Percentiles rank a stretch among this genome's conserved stretches.
These are phyloP conservation scores for Xylariaceae sp. DNA, from an alignment of 2,329 filamentous ascomycete species.

Conservation along the genomic window DNA sequence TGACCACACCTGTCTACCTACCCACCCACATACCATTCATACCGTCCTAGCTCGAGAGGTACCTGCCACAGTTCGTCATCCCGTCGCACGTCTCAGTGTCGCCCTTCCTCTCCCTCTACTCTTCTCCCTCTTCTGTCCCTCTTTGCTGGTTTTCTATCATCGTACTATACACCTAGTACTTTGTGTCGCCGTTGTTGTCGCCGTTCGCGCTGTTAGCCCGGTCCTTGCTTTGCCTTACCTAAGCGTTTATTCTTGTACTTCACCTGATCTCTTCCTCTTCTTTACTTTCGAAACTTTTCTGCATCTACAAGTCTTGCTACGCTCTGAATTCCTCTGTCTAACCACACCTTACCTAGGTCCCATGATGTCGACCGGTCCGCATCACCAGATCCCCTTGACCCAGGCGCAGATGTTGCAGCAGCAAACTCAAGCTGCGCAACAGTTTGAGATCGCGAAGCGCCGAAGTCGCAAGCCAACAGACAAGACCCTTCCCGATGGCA, in stretches of 20 bases:
- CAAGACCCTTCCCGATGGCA: slow-evolving; percentile 85
- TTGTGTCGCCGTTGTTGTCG: not conserved
- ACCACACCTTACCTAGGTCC: slow-evolving; percentile 38
- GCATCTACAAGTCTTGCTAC: not conserved
- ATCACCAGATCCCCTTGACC: slow-evolving; percentile 47
- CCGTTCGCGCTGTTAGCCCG: slow-evolving; percentile 5
- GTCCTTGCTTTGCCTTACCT: slow-evolving; percentile 6
- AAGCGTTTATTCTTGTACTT: not conserved
- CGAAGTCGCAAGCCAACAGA: slow-evolving; percentile 88
- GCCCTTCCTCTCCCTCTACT: not conserved
- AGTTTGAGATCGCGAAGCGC: slow-evolving; percentile 65
- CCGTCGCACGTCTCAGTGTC: not conserved
- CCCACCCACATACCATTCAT: too few relatives aligned
- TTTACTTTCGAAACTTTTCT: not conserved
- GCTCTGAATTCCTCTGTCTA: slow-evolving; percentile 12
- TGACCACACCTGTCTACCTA: too few relatives aligned
- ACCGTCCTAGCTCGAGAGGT: too few relatives aligned
- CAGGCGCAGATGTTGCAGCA: slow-evolving; percentile 49
- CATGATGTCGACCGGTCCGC: slow-evolving; percentile 52
- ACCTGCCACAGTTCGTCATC: not conserved
- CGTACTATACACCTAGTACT: slow-evolving; percentile 1
- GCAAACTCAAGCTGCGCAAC: slow-evolving; percentile 46
- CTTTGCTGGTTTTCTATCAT: not conserved
- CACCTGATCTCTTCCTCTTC: not conserved
- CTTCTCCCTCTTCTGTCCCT: not conserved